These are phyloP conservation scores for Dendrobium catenatum DNA, from an alignment of 106 monocot genomes.

Conservation along the genomic window DNA sequence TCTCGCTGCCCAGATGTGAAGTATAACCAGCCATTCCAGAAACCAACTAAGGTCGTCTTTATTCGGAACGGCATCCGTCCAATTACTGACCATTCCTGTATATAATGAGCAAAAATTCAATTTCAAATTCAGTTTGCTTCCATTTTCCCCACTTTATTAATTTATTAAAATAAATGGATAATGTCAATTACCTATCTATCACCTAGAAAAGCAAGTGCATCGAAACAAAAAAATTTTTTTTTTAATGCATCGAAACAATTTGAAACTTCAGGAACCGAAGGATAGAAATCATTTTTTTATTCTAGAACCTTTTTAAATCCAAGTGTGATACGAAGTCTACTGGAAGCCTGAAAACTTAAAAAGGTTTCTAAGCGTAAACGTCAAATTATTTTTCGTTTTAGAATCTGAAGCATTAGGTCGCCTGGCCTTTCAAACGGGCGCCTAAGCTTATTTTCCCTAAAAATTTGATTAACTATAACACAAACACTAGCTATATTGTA, in stretches of 20 bases:
- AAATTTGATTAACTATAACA: neutral
- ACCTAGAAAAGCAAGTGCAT: no score
- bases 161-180: neutral
- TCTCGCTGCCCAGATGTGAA: conserved; percentile 62
- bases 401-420: no score
- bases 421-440: neutral
- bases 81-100: conserved; percentile 88
- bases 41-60: conserved; percentile 84
- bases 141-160: neutral
- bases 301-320: no score
- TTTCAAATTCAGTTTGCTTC: neutral
- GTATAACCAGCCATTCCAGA: conserved; percentile 86
- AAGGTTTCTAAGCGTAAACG: no score
- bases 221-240: no score
- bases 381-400: no score
- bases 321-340: no score
- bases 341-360: no score
- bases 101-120: neutral
- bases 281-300: no score
- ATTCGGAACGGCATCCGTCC: conserved; percentile 84
- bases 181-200: no score
- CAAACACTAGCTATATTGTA: neutral
- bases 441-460: neutral
- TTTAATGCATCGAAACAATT: no score
- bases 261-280: no score